Percentiles rank a stretch among this genome's conserved stretches.
phyloP scores from a whole-genome alignment of 352 stramenopile species.

The Phytophthora pisi region DNA sequence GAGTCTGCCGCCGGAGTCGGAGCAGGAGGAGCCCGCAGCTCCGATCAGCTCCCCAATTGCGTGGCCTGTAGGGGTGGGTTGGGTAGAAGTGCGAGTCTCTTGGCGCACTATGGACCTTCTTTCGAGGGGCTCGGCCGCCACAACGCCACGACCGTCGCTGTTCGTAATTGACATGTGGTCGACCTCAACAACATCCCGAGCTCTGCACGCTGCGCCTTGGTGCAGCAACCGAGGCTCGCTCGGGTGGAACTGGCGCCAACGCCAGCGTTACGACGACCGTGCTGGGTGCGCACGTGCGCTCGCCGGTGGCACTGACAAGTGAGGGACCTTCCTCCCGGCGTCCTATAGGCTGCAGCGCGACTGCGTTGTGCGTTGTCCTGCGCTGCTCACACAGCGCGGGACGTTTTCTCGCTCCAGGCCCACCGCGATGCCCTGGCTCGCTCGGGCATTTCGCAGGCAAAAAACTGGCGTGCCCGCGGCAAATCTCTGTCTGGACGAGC shows the following conservation, averaged over 20 bases:
- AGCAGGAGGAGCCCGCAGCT: constrained; percentile 7
- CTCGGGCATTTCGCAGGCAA: neutral
- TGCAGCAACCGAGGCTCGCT: neutral
- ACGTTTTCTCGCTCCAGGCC: constrained; percentile 16
- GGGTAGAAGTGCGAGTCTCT: constrained; percentile 33
- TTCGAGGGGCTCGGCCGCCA: neutral
- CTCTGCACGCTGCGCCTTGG: constrained; percentile 19
- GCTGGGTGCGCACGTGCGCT: neutral
- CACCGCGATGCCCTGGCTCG: constrained; percentile 1
- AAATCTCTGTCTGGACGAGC: neutral
- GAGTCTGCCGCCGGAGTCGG: constrained; percentile 30
- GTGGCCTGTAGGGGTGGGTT: constrained; percentile 24
- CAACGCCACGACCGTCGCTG: constrained; percentile 35
- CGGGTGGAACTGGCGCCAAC: neutral
- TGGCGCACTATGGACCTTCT: constrained; percentile 10
- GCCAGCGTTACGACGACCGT: neutral
- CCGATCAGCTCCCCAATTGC: neutral
- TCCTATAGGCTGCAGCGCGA: neutral
- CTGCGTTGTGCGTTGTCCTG: neutral
- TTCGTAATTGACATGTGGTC: constrained; percentile 29
- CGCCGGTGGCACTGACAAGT: no score
- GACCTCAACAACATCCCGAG: constrained; percentile 10
- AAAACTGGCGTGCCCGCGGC: no score
- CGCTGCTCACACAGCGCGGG: constrained; percentile 9
- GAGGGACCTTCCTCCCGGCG: constrained; percentile 1